phyloP scores from a whole-genome alignment of 345 rosid genomes.

The Citrus mangshanensis region DNA sequence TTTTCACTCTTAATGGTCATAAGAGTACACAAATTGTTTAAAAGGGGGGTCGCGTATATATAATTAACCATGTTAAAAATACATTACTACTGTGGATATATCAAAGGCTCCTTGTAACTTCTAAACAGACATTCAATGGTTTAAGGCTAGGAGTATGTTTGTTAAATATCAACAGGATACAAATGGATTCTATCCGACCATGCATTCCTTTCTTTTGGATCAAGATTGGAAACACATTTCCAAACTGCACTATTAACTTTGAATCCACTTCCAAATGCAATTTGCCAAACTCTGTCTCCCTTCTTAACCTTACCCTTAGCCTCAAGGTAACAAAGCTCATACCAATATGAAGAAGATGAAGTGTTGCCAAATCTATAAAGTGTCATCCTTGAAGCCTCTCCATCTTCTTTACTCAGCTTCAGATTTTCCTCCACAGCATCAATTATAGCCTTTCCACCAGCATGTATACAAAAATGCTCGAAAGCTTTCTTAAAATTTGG shows the following conservation, averaged over 20 bases:
- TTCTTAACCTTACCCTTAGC: constrained; percentile 52
- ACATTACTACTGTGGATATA: not conserved
- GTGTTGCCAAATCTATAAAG: constrained; percentile 60
- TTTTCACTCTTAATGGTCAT: not conserved
- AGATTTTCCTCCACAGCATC: constrained; percentile 54
- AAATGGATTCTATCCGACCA: constrained; percentile 54
- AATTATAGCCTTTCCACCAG: constrained; percentile 54
- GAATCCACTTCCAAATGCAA: constrained; percentile 75
- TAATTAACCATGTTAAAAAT: too few species aligned
- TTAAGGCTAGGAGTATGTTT: not conserved
- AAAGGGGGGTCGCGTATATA: not conserved
- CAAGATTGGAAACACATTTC: constrained; percentile 43
- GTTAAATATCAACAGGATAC: constrained; percentile 37
- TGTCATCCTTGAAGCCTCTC: constrained; percentile 64
- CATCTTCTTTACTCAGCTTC: constrained; percentile 52
- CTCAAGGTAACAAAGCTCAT: constrained; percentile 62
- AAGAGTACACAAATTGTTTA: not conserved
- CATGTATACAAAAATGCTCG: constrained; percentile 65
- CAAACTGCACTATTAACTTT: constrained; percentile 64
- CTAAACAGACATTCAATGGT: not conserved
- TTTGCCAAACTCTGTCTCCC: constrained; percentile 55
- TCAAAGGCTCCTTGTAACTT: not conserved
- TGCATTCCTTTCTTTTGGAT: constrained; percentile 42
- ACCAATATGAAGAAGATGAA: constrained; percentile 72
- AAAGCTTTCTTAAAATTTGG: constrained; percentile 61